Evolutionary conservation across 352 stramenopile species (phyloP), one percentile per base, ranked within the genome.

Genomic region (Phytophthora litchii): DNA sequence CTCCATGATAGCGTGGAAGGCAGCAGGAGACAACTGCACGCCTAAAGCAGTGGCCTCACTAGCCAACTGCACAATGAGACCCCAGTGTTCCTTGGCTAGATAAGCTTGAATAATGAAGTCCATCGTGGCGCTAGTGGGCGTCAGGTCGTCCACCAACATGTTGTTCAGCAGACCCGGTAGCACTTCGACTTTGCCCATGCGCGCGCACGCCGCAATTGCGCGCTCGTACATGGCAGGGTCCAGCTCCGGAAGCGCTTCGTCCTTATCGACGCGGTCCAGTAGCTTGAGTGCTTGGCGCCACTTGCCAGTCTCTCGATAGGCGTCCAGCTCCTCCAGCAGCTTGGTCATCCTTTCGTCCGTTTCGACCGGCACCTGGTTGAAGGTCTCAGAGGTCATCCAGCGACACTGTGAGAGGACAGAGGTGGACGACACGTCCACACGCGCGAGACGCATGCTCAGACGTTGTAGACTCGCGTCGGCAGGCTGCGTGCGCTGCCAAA

Each of bases 81-180:
- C 52, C 78, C 80, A 89, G 38, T 90, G 71, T 32, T 90, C 76
- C 50, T 79, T 78, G 19, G 80, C 79, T 60, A 94, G 54, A 47
- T 91, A 89, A 14, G 80, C 76, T 55, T 94, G 86, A 57, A 92
- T 80, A 38, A 92, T 77, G 45, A 91, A 87, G 70, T 94, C 86
- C 40, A 94, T 74, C 6, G 80, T 92, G 35, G 73, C 70, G 50
- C 72, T 67, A 1, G 83, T 93, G 17, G 86, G 77, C 31, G 70
- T 54, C 13, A 94, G 67, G 46, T 75, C 52, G 55, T 94, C 86
- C 16, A 88, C 74, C 12, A 78, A 49, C 86, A 94, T 94, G 56
- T 92, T 91, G 54, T 89, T 75, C 20, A 92, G 60, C 36, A 94
- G 54, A 0, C 81, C 80, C 0, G 80, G 79, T 9, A 94, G 69